Base-by-base conservation (phyloP, 768 basidiomycete genomes). In the Mycena epipterygia region DNA sequence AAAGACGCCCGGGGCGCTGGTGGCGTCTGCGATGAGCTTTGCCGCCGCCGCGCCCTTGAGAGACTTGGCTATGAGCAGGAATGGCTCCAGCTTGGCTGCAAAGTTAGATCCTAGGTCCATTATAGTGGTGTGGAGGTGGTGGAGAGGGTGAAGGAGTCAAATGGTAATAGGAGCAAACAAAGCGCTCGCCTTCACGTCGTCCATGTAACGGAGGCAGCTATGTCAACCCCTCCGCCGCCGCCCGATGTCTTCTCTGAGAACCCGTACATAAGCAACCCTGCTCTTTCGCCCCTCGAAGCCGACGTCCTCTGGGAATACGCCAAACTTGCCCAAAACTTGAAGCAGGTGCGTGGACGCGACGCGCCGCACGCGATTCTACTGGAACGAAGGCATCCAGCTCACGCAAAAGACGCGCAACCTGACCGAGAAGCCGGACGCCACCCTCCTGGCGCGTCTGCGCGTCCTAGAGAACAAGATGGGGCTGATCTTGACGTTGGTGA, bases 381-480 rank as follows among this genome's bases (percentile, higher is more conserved):
- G 21, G 29, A 30, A 51, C 46, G 33, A 23, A 19, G 35, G 33
- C 41, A 21, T 37, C 12, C 72, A 95, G 95, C 79, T 94, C 60
- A 86, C 91, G 16, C 80, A 84, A 46, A 87, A 89, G 78, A 91
- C 95, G n/a, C 91, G 89, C 72, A 81, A 83, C 42, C 85, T 97
- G 68, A 87, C 90, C 61, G 89, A 93, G 67, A 86, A 89, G 56
- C 96, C 96, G 1, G 95, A 98, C 77, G 88, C 93, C 70, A 84
- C 85, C 59, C 87, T 98, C 76, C 83, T 98, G 33, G 85, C 87
- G 58, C 91, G 92, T 59, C 82, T 99, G 32, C 87, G 96, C 41
- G 85, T 89, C 8, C 84, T 99, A 52, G 97, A 99, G 78, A 90
- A 93, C 80, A 97, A 98, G 81, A 96, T 99, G 93, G 95, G 94